These are phyloP conservation scores for Talaromyces stipitatus DNA, from an alignment of 495 filamentous ascomycete genomes.

Conservation along the genomic window DNA sequence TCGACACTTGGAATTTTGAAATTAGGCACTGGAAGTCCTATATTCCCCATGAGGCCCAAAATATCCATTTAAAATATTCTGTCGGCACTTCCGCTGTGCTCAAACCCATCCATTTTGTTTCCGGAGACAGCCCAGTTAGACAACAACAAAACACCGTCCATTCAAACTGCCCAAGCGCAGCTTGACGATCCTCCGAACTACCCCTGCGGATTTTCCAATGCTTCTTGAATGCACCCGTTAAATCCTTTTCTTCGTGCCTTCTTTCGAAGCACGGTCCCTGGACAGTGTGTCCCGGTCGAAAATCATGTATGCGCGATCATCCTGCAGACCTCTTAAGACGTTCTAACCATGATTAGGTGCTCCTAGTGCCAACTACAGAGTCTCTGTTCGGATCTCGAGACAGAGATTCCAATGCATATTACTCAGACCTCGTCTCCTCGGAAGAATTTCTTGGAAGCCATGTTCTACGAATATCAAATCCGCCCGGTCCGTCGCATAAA, in stretches of 20 bases:
- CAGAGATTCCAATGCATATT: constrained; percentile 68
- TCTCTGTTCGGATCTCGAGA: constrained; percentile 83
- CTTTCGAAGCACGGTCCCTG: constrained; percentile 88
- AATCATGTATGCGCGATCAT: constrained; percentile 58
- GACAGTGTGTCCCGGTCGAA: constrained; percentile 87
- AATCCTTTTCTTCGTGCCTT: constrained; percentile 98
- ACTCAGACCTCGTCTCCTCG: constrained; percentile 72
- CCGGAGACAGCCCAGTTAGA: not conserved
- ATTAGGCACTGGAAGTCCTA: not conserved
- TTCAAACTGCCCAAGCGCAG: constrained; percentile 19
- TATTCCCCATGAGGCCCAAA: not conserved
- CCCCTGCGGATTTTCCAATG: constrained; percentile 39
- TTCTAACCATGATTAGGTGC: constrained; percentile 45
- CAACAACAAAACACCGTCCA: constrained; percentile 8
- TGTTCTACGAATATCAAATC: constrained; percentile 76
- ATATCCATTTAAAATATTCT: not conserved
- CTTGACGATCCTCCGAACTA: constrained; percentile 35
- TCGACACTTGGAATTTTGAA: not conserved
- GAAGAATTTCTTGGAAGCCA: constrained; percentile 97
- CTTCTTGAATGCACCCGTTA: constrained; percentile 93
- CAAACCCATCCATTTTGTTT: not conserved
- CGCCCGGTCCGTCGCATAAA: constrained; percentile 40
- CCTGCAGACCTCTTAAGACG: not conserved
- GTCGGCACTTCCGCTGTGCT: not conserved
- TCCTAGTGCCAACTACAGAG: constrained; percentile 91